Evolutionary conservation across 164 flowering plant species (phyloP).

Genomic region (Echeveria elegans): DNA sequence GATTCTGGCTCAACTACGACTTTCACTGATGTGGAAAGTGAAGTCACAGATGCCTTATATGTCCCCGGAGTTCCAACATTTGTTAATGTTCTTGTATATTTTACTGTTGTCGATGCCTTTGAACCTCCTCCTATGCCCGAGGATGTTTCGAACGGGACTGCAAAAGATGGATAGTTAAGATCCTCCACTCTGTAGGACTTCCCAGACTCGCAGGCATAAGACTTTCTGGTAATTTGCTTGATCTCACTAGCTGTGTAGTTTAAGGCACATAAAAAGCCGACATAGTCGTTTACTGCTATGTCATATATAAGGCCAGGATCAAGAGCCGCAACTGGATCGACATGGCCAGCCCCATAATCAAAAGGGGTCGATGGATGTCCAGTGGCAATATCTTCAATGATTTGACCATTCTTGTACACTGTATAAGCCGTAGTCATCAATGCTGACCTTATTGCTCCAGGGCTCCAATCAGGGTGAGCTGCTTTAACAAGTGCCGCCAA

Average conservation of each 20-base stretch:
- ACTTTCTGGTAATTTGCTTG: slow-evolving; percentile 25
- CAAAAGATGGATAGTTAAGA: slow-evolving; percentile 62
- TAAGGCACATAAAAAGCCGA: slow-evolving; percentile 50
- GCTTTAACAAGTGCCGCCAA: slow-evolving; percentile 48
- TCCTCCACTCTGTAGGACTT: slow-evolving; percentile 34
- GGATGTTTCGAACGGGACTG: slow-evolving; percentile 23
- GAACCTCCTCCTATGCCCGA: slow-evolving; percentile 13
- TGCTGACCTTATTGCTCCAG: slow-evolving; percentile 58
- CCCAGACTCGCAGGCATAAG: slow-evolving; percentile 31
- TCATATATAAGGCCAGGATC: slow-evolving; percentile 65
- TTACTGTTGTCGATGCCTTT: slow-evolving; percentile 15
- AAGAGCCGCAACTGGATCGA: slow-evolving; percentile 50
- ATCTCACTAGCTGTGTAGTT: slow-evolving; percentile 38
- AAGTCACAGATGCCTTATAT: slow-evolving; percentile 28
- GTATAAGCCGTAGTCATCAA: slow-evolving; percentile 64
- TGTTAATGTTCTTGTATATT: slow-evolving; percentile 43
- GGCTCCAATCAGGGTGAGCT: slow-evolving; percentile 69
- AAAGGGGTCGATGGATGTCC: slow-evolving; percentile 50
- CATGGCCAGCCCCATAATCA: slow-evolving; percentile 65
- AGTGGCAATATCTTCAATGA: slow-evolving; percentile 35
- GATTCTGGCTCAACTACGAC: slow-evolving; percentile 34
- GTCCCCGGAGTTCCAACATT: slow-evolving; percentile 46
- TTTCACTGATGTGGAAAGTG: slow-evolving; percentile 24
- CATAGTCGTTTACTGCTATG: slow-evolving; percentile 33
- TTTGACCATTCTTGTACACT: slow-evolving; percentile 33